Evolutionary conservation across 1,284 basidiomycete species (phyloP).

Genomic region (Sanghuangporus baumii): DNA sequence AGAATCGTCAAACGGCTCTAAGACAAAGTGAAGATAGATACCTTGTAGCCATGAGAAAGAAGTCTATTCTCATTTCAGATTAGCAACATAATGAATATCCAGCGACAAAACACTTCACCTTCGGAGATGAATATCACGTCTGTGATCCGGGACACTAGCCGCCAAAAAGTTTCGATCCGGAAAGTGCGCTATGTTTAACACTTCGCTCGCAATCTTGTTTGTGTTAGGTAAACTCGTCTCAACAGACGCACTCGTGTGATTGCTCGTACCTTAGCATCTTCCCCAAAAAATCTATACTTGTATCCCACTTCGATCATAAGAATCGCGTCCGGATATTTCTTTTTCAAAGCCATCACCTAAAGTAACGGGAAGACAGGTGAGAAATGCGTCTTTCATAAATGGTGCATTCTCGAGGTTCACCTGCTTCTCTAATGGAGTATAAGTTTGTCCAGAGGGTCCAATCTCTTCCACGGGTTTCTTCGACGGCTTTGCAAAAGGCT

Average conservation of each 20-base stretch:
- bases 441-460: slow-evolving; percentile 74
- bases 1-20: background rate
- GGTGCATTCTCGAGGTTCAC: slow-evolving; percentile 28
- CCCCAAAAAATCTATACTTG: slow-evolving; percentile 84
- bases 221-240: background rate
- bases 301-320: slow-evolving; percentile 88
- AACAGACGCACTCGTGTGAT: background rate
- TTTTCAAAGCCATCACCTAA: slow-evolving; percentile 54
- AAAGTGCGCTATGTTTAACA: slow-evolving; percentile 80
- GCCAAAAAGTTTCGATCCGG: slow-evolving; percentile 74
- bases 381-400: background rate
- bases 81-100: background rate
- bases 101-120: slow-evolving; percentile 45
- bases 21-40: background rate
- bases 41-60: slow-evolving; percentile 80
- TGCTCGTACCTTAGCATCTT: slow-evolving; percentile 71
- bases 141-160: slow-evolving; percentile 79
- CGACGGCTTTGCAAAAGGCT: slow-evolving; percentile 24
- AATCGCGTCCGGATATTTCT: slow-evolving; percentile 67
- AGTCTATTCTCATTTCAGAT: slow-evolving; percentile 44
- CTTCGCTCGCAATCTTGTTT: slow-evolving; percentile 64
- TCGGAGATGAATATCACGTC: slow-evolving; percentile 83
- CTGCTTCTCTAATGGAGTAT: slow-evolving; percentile 83
- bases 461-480: slow-evolving; percentile 43
- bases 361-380: slow-evolving; percentile 13